phyloP scores from a whole-genome alignment of 306 rosid species.

The Cicer cuneatum region DNA sequence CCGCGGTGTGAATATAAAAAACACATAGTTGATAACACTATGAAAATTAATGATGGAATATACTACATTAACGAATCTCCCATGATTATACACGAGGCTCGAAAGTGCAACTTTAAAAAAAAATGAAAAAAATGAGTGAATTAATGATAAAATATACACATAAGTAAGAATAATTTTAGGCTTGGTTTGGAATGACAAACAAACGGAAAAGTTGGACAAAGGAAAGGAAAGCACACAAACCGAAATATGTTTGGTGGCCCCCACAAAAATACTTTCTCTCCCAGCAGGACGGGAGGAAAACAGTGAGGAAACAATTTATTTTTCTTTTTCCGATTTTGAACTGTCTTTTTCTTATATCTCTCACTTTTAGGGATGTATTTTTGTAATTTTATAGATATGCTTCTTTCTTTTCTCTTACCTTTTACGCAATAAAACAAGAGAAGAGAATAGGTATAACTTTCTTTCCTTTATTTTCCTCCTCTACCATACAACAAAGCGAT shows the following conservation, averaged over 20 bases:
- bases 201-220: neutral
- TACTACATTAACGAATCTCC: conserved; percentile 6
- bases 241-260: neutral
- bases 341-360: neutral
- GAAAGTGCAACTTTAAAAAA: neutral
- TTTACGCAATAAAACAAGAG: neutral
- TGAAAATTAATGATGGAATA: conserved; percentile 12
- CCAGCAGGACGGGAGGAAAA: neutral
- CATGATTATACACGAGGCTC: neutral
- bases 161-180: conserved; percentile 15
- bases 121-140: conserved; percentile 4
- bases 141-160: neutral
- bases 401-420: neutral
- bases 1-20: neutral
- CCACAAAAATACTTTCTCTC: neutral
- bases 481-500: neutral
- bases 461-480: neutral
- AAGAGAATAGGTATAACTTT: neutral
- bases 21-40: neutral
- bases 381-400: neutral
- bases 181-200: neutral
- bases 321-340: neutral
- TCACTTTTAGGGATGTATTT: neutral
- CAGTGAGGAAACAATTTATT: neutral
- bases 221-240: neutral